Percentiles rank a stretch among this genome's conserved stretches.
Conservation (phyloP, 176 grass and related monocot genomes). For the bread wheat (Triticum aestivum) region IWGSC_CS_RefSeq_v2.1 NC_057802.1:86973994-86974493, state of each 20-base stretch:
- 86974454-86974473: no score
- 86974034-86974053: background rate
- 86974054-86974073: background rate
- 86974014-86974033: background rate
- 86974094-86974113: background rate
- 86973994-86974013: background rate
- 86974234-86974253: background rate
- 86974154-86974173: background rate
- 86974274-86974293: background rate
- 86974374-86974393: background rate
- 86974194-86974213: background rate
- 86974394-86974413: background rate
- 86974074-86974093: background rate
- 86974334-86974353: background rate
- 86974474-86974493: no score
- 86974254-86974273: background rate
- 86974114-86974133: background rate
- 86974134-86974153: slow-evolving; percentile 1
- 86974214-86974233: background rate
- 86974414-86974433: no score
- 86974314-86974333: background rate
- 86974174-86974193: background rate
- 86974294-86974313: background rate
- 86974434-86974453: no score
- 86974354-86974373: background rate